These are phyloP conservation scores for Gaertneriomyces semiglobifer DNA, from an alignment of 192 early-diverging fungal species.

Conservation along the genomic window DNA sequence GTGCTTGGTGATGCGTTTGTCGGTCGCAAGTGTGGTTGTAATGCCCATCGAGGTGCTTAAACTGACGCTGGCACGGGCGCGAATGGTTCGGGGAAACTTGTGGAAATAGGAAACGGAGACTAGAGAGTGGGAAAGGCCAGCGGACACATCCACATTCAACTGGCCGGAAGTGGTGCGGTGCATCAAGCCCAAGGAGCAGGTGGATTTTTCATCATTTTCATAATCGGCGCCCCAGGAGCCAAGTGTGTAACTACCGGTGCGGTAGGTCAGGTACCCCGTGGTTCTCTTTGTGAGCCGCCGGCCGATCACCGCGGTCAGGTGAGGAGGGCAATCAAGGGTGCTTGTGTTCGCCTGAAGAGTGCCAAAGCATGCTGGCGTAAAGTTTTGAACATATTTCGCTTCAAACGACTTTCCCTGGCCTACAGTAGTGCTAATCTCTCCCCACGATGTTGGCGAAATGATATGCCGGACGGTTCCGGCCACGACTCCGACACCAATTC, in stretches of 20 bases:
- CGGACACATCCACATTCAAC: conserved; percentile 37
- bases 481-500: conserved; percentile 73
- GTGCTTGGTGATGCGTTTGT: conserved; percentile 41
- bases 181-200: conserved; percentile 41
- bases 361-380: conserved; percentile 51
- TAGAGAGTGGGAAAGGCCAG: conserved; percentile 35
- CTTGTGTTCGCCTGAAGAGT: conserved; percentile 56
- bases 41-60: conserved; percentile 39
- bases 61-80: conserved; percentile 31
- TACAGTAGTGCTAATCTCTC: conserved; percentile 52
- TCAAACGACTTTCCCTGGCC: neutral
- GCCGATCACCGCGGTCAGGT: conserved; percentile 58
- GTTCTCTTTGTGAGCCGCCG: conserved; percentile 56
- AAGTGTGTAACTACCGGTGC: conserved; percentile 71
- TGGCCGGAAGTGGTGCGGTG: conserved; percentile 24
- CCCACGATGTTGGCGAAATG: conserved; percentile 65
- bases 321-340: conserved; percentile 63
- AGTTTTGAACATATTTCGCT: neutral
- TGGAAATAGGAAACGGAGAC: conserved; percentile 34
- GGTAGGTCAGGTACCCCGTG: conserved; percentile 73
- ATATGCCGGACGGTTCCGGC: conserved; percentile 75
- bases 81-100: conserved; percentile 32
- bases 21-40: conserved; percentile 32
- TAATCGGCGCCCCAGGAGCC: conserved; percentile 59
- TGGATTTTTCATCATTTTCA: conserved; percentile 13